Evolutionary conservation across 345 rosid genomes (phyloP), one percentile per base, ranked within the genome.

Genomic region (Corymbia maculata): DNA sequence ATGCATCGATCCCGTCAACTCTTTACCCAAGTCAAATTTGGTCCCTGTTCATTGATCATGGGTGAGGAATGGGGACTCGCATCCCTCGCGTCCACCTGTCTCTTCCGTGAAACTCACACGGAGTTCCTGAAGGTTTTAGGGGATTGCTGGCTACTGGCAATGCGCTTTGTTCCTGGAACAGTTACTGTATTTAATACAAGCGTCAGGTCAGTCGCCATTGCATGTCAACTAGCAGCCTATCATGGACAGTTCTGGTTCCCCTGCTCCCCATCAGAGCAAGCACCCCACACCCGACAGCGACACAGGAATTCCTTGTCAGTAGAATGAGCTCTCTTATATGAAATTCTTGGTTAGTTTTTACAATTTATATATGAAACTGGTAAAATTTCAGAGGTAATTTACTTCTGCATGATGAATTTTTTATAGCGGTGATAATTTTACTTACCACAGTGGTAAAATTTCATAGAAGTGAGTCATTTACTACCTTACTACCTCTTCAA

Each of bases 271-370:
- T 5, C 0, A 4, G 61, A 55, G 61, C 6, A 12, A 55, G 6
- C 61, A 22, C 12, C 12, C 26, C 61, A 55, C 61, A 55, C 61
- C 61, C 26, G 2, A 9, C 2, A 28, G 61, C 1, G 61, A 55
- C 28, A 8, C 21, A 28, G 26, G 61, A 55, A 55, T 55, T 55
- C 13, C 61, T 55, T 55, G 28, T 55, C 1, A 55, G 61, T 22
- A 55, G 28, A 55, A 55, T 55, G 61, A 28, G 61, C 28, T 0
- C 1, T 55, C 2, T 22, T 55, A 9, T 22, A 22, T 0, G 21
- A 55, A 55, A 55, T 55, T 55, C 13, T 55, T 8, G 1, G 61
- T 55, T 55, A 55, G 6, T 55, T 55, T 55, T 55, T 11, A 55
- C 22, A 5, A 55, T 55, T 55, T 55, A 1, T 2, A 0, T 4